Base-by-base conservation (phyloP, 768 basidiomycete species). In the Phylloporus sp. region DNA sequence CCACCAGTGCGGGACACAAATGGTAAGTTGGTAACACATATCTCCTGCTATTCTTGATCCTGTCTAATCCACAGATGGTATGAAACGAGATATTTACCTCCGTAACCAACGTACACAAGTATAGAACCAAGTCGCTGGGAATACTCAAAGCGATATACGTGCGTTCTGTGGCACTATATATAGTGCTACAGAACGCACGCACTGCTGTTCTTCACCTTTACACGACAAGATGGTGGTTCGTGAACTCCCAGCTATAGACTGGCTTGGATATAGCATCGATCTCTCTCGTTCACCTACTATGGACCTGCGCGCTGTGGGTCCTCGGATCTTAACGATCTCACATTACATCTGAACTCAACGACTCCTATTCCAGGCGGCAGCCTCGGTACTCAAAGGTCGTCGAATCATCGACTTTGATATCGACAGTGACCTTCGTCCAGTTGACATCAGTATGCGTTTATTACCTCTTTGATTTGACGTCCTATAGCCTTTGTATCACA, bases 181-280 rank as follows among this genome's bases (percentile, higher is more conserved):
- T 31, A 31, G 7, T 15, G n/a, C 29, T 31, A 6, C 29, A 6
- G n/a, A 31, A 31, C 14, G 14, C 29, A 31, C 29, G 15, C 6
- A 31, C 11, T 15, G 14, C 7, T 31, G 7, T 8, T n/a, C 15
- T n/a, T 31, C 15, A 31, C 29, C 8, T 13, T 31, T 31, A 7
- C 15, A 31, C 29, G 14, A 10, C 9, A 21, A 26, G 32, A 43
- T 43, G 42, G 26, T 18, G n/a, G 15, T 28, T 23, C 49, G 35
- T n/a, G 49, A 50, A 23, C 49, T 50, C 24, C 44, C 49, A 22
- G 49, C 49, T 4, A 40, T 46, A 6, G 38, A 50, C 13, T 50
- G 49, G 49, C 49, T 50, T 33, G 49, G 49, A 5, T 46, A 46
- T 13, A 38, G 44, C n/a, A 40, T 50, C 9, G 49, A 50, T 39